Conservation (phyloP, 352 stramenopile species). For the Thraustotheca clavata region DNA sequence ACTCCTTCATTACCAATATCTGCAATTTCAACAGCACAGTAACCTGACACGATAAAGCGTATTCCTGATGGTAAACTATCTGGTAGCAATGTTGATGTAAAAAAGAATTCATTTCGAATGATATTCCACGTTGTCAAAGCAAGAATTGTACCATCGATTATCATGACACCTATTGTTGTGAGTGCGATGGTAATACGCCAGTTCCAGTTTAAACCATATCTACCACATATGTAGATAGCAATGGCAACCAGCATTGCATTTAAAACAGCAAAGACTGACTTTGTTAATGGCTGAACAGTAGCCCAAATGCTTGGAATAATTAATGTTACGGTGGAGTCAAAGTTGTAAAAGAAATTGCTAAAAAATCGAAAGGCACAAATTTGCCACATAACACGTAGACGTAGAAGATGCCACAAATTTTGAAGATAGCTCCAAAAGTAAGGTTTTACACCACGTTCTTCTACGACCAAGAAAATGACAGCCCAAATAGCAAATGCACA, state of each 20-base stretch:
- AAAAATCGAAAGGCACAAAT: constrained; percentile 43
- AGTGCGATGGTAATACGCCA: constrained; percentile 24
- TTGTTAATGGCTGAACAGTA: constrained; percentile 35
- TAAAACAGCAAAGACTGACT: constrained; percentile 29
- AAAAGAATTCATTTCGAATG: constrained; percentile 21
- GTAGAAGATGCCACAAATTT: constrained; percentile 25
- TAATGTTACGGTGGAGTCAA: constrained; percentile 34
- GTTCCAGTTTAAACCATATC: constrained; percentile 23
- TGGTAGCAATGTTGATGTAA: neutral
- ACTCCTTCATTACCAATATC: constrained; percentile 28
- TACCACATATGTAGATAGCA: constrained; percentile 24
- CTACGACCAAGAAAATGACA: neutral
- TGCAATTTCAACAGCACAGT: constrained; percentile 29
- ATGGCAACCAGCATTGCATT: constrained; percentile 26
- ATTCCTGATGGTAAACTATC: neutral
- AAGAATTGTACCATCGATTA: constrained; percentile 21
- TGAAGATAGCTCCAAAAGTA: neutral
- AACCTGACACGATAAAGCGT: constrained; percentile 4
- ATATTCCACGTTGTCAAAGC: constrained; percentile 27
- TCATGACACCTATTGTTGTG: constrained; percentile 21
- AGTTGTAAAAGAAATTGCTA: constrained; percentile 31
- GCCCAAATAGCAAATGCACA: neutral
- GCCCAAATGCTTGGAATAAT: constrained; percentile 37
- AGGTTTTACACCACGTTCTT: neutral
- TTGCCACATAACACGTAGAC: constrained; percentile 42